Evolutionary conservation across 352 stramenopile genomes (phyloP), one percentile per base, ranked within the genome.

Genomic region (Pythium guiyangense): DNA sequence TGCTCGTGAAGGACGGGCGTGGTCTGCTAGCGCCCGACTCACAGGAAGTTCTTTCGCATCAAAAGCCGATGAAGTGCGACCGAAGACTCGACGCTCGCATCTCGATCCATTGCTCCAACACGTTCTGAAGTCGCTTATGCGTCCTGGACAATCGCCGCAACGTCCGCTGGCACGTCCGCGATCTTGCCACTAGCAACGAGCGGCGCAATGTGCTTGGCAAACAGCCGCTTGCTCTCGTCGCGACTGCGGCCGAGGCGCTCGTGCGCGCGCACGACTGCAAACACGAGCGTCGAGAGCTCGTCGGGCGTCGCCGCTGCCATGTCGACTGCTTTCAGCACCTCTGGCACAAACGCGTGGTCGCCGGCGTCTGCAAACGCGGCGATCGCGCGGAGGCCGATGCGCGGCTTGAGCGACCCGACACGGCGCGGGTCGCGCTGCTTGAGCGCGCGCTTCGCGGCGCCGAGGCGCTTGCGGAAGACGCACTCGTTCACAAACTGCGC

Each of bases 401-500:
- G 35, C 26, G 43, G 53, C 22, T 72, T 76, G 50, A 82, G 18
- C 11, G 61, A 15, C 54, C 69, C 37, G 27, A 59, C 4, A 56
- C 61, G 18, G 17, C 54, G 9, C 44, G 35, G 59, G 59, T 59
- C 67, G 22, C 73, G 71, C 57, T 75, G 51, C 37, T 67, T 59
- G 3, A 82, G 48, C 12, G 61, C 53, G 51, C 42, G 58, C 48
- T 71, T 77, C 46, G 71, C 63, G 6, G 68, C 49, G 2, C 25
- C 46, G n/a, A 67, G 22, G 25, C 74, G 74, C 27, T 60, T 65
- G 53, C 52, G 60, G 52, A 66, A 59, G 49, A 64, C 69, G 54
- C 71, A 80, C 55, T 79, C 64, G 54, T 70, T 65, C 37, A 84
- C 46, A 37, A 81, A 79, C 40, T 71, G 49, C 20, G 61, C 54